A percentile compares a stretch with the other conserved stretches of the same genome.
Evolutionary conservation across 352 stramenopile species (phyloP).

Genomic region (Peronosclerospora sorghi): DNA sequence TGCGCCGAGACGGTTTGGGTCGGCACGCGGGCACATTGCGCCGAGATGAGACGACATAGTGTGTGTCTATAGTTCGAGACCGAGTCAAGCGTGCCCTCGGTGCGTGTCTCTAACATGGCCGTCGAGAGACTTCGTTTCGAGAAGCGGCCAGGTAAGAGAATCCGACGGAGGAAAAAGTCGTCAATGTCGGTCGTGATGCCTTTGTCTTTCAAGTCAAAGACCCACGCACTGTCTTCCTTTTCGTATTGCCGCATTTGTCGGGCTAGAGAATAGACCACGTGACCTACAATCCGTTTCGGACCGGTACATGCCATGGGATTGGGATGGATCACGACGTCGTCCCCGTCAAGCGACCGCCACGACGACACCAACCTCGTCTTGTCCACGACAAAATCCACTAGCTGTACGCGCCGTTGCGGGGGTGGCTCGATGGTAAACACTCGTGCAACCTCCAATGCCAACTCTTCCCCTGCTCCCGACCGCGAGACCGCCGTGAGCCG

Average conservation of each 20-base stretch:
- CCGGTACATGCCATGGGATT: conserved; percentile 65
- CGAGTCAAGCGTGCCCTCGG: too few species aligned
- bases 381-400: conserved; percentile 66
- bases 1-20: conserved; percentile 11
- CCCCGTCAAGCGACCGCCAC: conserved; percentile 47
- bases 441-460: conserved; percentile 35
- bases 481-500: conserved; percentile 12
- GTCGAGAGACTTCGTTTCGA: conserved; percentile 56
- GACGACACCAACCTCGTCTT: conserved; percentile 60
- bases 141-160: conserved; percentile 53
- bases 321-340: conserved; percentile 49
- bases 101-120: conserved; percentile 36
- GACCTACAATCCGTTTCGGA: conserved; percentile 36
- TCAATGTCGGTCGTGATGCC: conserved; percentile 29
- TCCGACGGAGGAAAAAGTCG: conserved; percentile 46
- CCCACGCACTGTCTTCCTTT: conserved; percentile 39
- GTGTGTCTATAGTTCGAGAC: conserved; percentile 59
- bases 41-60: conserved; percentile 43
- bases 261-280: conserved; percentile 43
- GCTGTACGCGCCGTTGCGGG: conserved; percentile 33
- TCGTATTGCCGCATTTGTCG: conserved; percentile 60
- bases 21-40: conserved; percentile 16
- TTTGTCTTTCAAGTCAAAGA: conserved; percentile 44
- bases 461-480: conserved; percentile 20
- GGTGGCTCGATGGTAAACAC: conserved; percentile 34